These are phyloP conservation scores for Hysterangium stoloniferum DNA, from an alignment of 768 basidiomycete species.

Conservation along the genomic window DNA sequence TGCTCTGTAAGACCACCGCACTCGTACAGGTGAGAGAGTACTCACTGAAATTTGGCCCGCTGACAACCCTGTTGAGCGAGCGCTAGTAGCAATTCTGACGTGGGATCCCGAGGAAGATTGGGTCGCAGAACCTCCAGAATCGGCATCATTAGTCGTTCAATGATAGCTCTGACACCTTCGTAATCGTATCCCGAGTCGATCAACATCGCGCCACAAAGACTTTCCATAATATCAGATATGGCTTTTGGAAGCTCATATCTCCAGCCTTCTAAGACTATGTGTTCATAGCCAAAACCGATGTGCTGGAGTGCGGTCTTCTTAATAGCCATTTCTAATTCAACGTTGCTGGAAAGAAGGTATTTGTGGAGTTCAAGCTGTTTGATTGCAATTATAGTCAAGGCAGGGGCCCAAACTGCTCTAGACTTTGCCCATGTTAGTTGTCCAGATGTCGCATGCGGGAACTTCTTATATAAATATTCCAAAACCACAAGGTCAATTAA, in stretches of 20 bases:
- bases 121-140: conserved; percentile 54
- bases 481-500: conserved; percentile 66
- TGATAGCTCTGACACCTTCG: conserved; percentile 53
- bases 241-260: conserved; percentile 81
- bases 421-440: conserved; percentile 66
- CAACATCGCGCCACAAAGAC: conserved; percentile 75
- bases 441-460: conserved; percentile 64
- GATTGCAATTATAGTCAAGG: conserved; percentile 64
- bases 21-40: conserved; percentile 10
- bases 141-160: conserved; percentile 58
- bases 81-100: conserved; percentile 67
- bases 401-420: conserved; percentile 65
- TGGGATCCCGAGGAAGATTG: conserved; percentile 58
- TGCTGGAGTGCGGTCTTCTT: conserved; percentile 52
- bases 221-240: conserved; percentile 78
- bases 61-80: conserved; percentile 50
- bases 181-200: conserved; percentile 74
- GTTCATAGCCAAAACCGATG: conserved; percentile 42
- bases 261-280: conserved; percentile 68
- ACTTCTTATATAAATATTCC: conserved; percentile 62
- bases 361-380: conserved; percentile 61
- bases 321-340: conserved; percentile 61
- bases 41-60: conserved; percentile 39
- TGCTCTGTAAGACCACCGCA: too few relatives aligned
- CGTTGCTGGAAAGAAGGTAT: conserved; percentile 58